Evolutionary conservation across 441 rosid species (phyloP).

Genomic region (Pelargonium myrrhifolium): DNA sequence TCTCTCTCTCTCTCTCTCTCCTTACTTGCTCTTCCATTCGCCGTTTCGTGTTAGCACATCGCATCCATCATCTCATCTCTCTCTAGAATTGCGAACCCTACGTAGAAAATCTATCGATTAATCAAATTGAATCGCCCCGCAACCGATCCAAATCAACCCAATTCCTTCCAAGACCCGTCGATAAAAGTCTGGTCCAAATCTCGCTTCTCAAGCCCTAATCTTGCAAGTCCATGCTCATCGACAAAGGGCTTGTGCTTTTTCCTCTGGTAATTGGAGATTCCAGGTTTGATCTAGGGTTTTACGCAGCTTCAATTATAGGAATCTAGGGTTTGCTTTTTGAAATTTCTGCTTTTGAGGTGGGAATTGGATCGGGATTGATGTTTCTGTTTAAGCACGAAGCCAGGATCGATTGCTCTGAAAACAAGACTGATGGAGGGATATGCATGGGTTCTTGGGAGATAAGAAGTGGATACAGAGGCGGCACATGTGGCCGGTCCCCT

Average conservation of each 20-base stretch:
- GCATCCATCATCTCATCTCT: not conserved
- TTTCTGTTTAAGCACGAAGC: not conserved
- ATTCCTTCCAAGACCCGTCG: not conserved
- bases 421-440: constrained; percentile 43
- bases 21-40: not conserved
- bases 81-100: not conserved
- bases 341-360: not conserved
- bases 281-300: not conserved
- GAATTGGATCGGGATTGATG: constrained; percentile 5
- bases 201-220: not conserved
- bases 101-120: not conserved
- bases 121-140: not conserved
- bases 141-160: not conserved
- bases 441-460: constrained; percentile 53
- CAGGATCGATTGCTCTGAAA: not conserved
- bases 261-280: not conserved
- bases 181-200: not conserved
- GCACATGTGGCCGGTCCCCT: constrained; percentile 72
- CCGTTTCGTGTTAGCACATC: not conserved
- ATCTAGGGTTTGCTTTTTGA: constrained; percentile 1
- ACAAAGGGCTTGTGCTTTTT: not conserved
- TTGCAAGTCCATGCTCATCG: not conserved
- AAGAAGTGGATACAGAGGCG: constrained; percentile 40
- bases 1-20: not conserved
- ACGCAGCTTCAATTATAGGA: not conserved